Evolutionary conservation across 345 rosid genomes (phyloP).

Genomic region (Heritiera fomes): DNA sequence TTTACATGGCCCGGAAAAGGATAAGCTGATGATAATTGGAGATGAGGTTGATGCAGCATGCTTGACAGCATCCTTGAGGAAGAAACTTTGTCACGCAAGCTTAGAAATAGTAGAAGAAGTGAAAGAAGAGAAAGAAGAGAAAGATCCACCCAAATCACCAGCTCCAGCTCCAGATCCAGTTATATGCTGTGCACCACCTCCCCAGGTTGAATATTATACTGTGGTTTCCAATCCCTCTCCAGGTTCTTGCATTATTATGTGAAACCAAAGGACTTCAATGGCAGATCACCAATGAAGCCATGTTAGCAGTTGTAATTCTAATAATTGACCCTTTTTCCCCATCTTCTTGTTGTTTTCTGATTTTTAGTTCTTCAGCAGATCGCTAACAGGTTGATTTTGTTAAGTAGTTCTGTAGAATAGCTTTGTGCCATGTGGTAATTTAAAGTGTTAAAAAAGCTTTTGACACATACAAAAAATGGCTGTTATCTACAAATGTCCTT

Average conservation of each 20-base stretch:
- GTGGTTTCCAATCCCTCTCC: neutral
- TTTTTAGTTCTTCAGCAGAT: neutral
- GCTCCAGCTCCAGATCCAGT: neutral
- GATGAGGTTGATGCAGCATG: no score
- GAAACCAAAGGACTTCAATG: neutral
- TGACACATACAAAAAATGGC: no score
- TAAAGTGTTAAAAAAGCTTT: no score
- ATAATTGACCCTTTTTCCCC: no score
- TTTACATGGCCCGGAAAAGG: no score
- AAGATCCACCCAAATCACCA: neutral
- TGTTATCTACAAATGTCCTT: neutral
- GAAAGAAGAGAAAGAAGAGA: neutral
- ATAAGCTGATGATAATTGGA: no score
- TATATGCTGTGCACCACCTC: neutral
- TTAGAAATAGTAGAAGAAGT: no score
- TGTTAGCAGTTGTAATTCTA: neutral
- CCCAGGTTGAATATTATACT: constrained; percentile 21
- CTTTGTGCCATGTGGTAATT: neutral
- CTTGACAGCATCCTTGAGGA: constrained; percentile 24
- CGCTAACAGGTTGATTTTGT: neutral
- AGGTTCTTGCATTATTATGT: constrained; percentile 27
- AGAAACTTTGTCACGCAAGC: no score
- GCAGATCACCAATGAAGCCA: neutral
- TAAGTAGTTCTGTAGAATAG: neutral
- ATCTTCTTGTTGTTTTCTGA: neutral